Conservation (phyloP, 768 basidiomycete species). For the Boletus tylopilopsis region DNA sequence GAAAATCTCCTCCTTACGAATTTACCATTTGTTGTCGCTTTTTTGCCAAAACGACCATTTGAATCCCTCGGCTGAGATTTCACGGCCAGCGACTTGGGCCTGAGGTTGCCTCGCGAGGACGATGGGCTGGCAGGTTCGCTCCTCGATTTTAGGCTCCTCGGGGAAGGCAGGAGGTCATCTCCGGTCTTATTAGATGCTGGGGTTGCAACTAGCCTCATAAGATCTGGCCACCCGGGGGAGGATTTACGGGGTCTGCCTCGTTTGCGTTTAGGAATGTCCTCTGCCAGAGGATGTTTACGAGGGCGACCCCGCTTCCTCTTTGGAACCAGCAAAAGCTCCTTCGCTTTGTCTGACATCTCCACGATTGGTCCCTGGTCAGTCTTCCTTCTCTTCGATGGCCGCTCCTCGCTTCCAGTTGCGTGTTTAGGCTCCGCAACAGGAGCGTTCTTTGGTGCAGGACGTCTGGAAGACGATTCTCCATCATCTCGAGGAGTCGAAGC, state of each 20-base stretch:
- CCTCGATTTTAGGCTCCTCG: conserved; percentile 19
- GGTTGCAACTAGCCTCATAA: conserved; percentile 7
- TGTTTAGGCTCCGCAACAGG: conserved; percentile 55
- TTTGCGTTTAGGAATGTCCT: conserved; percentile 32
- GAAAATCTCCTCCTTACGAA: conserved; percentile 35
- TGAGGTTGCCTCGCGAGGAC: conserved; percentile 24
- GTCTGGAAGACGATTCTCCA: conserved; percentile 35
- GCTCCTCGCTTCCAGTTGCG: conserved; percentile 39
- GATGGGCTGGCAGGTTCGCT: conserved; percentile 23
- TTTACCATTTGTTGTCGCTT: conserved; percentile 45
- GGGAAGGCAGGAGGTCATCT: conserved; percentile 17
- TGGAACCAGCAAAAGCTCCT: conserved; percentile 27
- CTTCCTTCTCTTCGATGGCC: conserved; percentile 49
- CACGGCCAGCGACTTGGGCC: conserved; percentile 42
- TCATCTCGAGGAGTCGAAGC: conserved; percentile 46
- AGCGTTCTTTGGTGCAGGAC: conserved; percentile 49
- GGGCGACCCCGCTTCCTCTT: conserved; percentile 35
- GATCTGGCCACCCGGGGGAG: conserved; percentile 15
- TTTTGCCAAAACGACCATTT: conserved; percentile 69
- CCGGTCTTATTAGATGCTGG: conserved; percentile 9
- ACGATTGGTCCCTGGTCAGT: conserved; percentile 32
- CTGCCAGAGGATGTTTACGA: conserved; percentile 32
- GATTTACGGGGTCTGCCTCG: conserved; percentile 34
- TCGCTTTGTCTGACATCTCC: conserved; percentile 33
- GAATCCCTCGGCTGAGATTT: conserved; percentile 56